Base-by-base conservation (phyloP, 2,329 filamentous ascomycete species). In the Cytospora paraplurivora region DNA sequence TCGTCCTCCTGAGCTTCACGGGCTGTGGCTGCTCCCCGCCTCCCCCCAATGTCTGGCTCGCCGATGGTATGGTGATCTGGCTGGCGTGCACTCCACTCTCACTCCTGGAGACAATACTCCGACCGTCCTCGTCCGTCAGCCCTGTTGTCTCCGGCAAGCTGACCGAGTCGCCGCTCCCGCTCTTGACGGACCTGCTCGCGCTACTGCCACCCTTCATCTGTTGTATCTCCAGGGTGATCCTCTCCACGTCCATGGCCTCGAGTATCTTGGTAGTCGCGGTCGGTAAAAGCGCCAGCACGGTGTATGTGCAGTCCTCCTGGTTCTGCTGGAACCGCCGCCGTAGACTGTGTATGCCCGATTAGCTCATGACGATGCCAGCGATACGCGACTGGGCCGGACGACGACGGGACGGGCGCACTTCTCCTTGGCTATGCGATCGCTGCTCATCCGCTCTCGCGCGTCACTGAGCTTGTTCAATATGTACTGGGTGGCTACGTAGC, bases 221-320 rank as follows among this genome's bases (percentile, higher is more conserved):
- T 78, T 98, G 95, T 68, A 99, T 86, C 78, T 98, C 93, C 69
- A 93, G 89, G 5, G 94, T 94, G 71, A 97, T 92, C 71, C 91
- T 88, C 76, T 99, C 95, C 51, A 96, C 96, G 59, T 96, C 92
- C 70, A 98, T 86, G 37, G 90, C 88, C 69, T 92, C 88, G 71
- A 97, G 82, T 71, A 99, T 90, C 74, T 96, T 94, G 69, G 95
- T 88, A 32, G 93, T 93, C 7, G 93, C 91, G 38, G 94, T 96
- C 5, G 95, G 95, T 11, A 99, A 84, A 62, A 99, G 87, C 35
- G 94, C 95, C n/a, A 98, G 88, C 52, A 98, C 93, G 44, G 95
- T 99, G 75, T 96, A 97, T 55, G 94, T 97, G 78, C 95, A 99
- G 77, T 99, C 95, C 75, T 97, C 94, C 75, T 99, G 95, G 76